Conservation (phyloP, 2,329 filamentous ascomycete genomes). For the Ophiocordyceps robertsii region DNA sequence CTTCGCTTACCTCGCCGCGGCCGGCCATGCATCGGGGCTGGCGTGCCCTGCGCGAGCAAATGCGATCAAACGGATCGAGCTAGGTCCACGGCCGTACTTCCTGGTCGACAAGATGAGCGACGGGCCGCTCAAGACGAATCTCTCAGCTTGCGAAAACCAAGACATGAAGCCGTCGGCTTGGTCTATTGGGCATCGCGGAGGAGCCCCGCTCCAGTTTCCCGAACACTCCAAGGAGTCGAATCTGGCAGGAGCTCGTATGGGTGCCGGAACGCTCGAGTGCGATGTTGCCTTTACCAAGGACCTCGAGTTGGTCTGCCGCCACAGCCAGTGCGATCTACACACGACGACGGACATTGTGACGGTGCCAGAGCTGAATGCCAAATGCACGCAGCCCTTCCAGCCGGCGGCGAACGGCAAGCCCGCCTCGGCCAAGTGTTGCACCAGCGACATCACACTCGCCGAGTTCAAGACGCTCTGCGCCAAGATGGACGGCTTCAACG, state of each 20-base stretch:
- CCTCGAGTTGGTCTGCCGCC: constrained; percentile 52
- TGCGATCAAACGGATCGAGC: constrained; percentile 35
- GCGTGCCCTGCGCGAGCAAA: constrained; percentile 12
- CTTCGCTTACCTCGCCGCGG: constrained; percentile 16
- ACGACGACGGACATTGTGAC: constrained; percentile 55
- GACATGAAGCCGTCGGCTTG: constrained; percentile 37
- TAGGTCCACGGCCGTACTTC: constrained; percentile 52
- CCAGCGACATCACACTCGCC: constrained; percentile 52
- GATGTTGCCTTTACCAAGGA: constrained; percentile 56
- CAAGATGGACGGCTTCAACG: constrained; percentile 56
- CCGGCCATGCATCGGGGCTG: constrained; percentile 12
- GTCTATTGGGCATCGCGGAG: constrained; percentile 50
- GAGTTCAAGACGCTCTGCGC: constrained; percentile 57
- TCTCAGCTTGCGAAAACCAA: constrained; percentile 43
- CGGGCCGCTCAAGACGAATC: constrained; percentile 42
- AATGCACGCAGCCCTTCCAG: constrained; percentile 49
- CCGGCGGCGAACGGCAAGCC: constrained; percentile 33
- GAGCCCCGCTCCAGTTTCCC: constrained; percentile 47
- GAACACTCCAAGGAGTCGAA: constrained; percentile 49
- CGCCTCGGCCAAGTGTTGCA: constrained; percentile 56
- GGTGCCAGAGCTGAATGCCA: constrained; percentile 46
- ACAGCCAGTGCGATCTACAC: constrained; percentile 55
- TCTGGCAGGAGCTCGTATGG: constrained; percentile 52
- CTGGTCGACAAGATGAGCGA: constrained; percentile 50
- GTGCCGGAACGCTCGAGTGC: constrained; percentile 53